Conservation (phyloP, 2,329 filamentous ascomycete species). For the Monilinia fructicola region DNA sequence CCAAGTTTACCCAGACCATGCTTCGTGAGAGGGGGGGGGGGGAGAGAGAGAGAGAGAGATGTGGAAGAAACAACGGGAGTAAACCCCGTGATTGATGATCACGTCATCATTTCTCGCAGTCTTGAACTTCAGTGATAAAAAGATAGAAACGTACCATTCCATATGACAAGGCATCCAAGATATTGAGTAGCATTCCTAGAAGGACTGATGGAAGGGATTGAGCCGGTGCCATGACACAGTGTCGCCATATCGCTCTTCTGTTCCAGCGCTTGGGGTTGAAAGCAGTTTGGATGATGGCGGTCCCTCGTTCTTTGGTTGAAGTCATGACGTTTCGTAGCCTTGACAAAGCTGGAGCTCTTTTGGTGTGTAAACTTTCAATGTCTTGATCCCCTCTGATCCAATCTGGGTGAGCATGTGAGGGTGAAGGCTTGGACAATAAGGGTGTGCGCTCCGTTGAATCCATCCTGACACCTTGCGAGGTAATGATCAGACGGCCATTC, state of each 20-base stretch:
- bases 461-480: slow-evolving; percentile 30
- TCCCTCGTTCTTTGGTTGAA: slow-evolving; percentile 33
- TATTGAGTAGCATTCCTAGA: slow-evolving; percentile 84
- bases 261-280: slow-evolving; percentile 72
- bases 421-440: slow-evolving; percentile 32
- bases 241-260: slow-evolving; percentile 61
- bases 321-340: slow-evolving; percentile 34
- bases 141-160: slow-evolving; percentile 49
- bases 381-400: slow-evolving; percentile 39
- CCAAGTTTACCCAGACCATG: not conserved
- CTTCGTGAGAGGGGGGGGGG: not conserved
- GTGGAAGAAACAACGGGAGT: not conserved
- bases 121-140: not conserved
- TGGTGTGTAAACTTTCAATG: slow-evolving; percentile 35
- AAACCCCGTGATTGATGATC: not conserved
- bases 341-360: slow-evolving; percentile 33
- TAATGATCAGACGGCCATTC: slow-evolving; percentile 33
- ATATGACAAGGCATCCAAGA: slow-evolving; percentile 92
- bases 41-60: not conserved
- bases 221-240: slow-evolving; percentile 63
- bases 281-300: slow-evolving; percentile 38
- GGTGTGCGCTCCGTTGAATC: slow-evolving; percentile 38
- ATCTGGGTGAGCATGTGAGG: slow-evolving; percentile 33
- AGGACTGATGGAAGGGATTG: slow-evolving; percentile 81
- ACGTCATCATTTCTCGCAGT: slow-evolving; percentile 1